These are phyloP conservation scores for Clavaria fumosa DNA, from an alignment of 768 basidiomycete genomes.

Conservation along the genomic window DNA sequence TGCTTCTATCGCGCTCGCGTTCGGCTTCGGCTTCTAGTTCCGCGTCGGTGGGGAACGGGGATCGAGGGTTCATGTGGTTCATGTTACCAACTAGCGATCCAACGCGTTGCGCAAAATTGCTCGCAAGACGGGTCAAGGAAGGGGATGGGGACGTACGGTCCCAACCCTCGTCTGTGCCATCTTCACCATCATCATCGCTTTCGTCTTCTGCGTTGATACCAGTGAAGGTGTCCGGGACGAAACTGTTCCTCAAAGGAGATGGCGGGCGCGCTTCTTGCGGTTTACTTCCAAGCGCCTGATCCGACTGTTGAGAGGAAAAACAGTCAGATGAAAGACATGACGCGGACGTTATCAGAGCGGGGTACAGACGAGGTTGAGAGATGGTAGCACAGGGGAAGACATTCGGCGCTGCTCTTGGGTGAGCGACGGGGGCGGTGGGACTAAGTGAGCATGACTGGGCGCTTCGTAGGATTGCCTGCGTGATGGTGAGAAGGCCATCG, in stretches of 20 bases:
- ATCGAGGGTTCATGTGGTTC: slow-evolving; percentile 26
- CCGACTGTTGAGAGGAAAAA: neutral
- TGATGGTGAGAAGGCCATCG: too few species aligned
- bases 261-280: slow-evolving; percentile 37
- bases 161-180: slow-evolving; percentile 30
- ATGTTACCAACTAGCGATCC: slow-evolving; percentile 46
- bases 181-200: slow-evolving; percentile 26
- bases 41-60: slow-evolving; percentile 43
- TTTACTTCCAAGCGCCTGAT: slow-evolving; percentile 22
- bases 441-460: too few species aligned
- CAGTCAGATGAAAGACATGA: too few species aligned
- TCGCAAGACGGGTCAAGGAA: slow-evolving; percentile 59
- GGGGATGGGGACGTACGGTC: slow-evolving; percentile 54
- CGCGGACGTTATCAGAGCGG: too few species aligned
- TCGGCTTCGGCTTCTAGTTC: slow-evolving; percentile 74
- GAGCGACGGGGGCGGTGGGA: too few species aligned
- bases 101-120: slow-evolving; percentile 63
- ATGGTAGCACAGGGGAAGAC: neutral
- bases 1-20: slow-evolving; percentile 56
- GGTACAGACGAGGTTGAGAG: slow-evolving; percentile 21
- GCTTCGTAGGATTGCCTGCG: too few species aligned
- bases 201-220: slow-evolving; percentile 26
- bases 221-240: slow-evolving; percentile 38
- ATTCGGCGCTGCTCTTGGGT: neutral
- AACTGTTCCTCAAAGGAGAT: slow-evolving; percentile 58